These are phyloP conservation scores for Penicillium canariense DNA, from an alignment of 495 filamentous ascomycete species.

Conservation along the genomic window DNA sequence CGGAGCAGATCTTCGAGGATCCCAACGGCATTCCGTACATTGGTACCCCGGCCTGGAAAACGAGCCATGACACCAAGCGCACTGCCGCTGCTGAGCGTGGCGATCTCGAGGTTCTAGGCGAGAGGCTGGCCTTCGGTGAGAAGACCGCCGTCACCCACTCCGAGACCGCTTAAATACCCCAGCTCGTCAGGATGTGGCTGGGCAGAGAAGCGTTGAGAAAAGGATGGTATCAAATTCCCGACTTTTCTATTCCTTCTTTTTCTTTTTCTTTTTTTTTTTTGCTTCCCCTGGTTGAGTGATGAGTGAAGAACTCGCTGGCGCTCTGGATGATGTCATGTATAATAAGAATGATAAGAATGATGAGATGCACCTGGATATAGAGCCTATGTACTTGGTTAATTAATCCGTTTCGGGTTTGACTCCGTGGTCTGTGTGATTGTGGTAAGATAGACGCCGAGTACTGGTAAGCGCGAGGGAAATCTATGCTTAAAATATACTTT, in stretches of 20 bases:
- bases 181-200: background rate
- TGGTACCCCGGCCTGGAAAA: slow-evolving; percentile 70
- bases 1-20: slow-evolving; percentile 66
- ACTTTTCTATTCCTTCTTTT: no score
- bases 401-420: background rate
- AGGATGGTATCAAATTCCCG: no score
- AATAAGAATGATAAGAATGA: slow-evolving; percentile 5
- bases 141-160: slow-evolving; percentile 20
- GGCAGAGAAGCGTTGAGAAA: background rate
- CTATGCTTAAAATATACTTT: slow-evolving; percentile 2
- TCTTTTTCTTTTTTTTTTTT: background rate
- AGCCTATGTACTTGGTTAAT: background rate
- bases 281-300: background rate
- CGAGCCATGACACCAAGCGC: slow-evolving; percentile 30
- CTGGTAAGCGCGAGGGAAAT: background rate
- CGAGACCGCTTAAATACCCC: slow-evolving; percentile 5
- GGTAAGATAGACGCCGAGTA: background rate
- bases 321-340: slow-evolving; percentile 9
- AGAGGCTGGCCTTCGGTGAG: slow-evolving; percentile 17
- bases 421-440: background rate
- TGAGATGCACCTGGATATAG: slow-evolving; percentile 1
- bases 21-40: slow-evolving; percentile 59
- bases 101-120: slow-evolving; percentile 27
- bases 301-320: background rate
- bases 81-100: slow-evolving; percentile 24